These are phyloP conservation scores for Serendipita sp. DNA, from an alignment of 1,284 basidiomycete species.

Conservation along the genomic window DNA sequence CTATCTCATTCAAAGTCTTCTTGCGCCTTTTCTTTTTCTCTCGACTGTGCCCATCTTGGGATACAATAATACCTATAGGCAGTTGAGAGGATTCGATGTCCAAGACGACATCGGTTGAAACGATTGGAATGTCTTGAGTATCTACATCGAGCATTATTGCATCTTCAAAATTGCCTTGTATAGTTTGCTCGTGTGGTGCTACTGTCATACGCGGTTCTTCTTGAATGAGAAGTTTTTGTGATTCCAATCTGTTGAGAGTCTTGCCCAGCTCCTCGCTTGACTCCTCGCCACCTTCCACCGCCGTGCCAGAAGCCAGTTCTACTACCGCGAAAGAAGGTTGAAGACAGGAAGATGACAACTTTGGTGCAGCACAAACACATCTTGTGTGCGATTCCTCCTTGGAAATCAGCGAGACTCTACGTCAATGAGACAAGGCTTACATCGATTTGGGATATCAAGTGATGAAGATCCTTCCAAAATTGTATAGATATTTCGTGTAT, in stretches of 20 bases:
- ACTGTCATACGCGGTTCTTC: too few species aligned
- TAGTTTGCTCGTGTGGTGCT: background rate
- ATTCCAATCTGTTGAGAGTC: too few species aligned
- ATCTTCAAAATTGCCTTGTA: background rate
- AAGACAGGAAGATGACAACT: too few species aligned
- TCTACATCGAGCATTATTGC: background rate
- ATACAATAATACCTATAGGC: background rate
- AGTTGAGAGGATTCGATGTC: background rate
- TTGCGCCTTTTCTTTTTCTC: background rate
- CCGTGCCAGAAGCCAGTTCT: too few species aligned
- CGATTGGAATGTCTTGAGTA: background rate
- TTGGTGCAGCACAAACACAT: too few species aligned
- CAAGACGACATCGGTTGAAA: background rate
- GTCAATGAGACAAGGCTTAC: background rate
- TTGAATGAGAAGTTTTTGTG: too few species aligned
- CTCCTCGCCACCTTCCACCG: too few species aligned
- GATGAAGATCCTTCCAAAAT: constrained; percentile 1
- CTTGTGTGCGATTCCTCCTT: too few species aligned
- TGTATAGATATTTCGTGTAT: background rate
- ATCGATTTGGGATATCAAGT: background rate
- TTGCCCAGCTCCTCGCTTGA: too few species aligned
- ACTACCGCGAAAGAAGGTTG: too few species aligned
- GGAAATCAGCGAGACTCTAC: too few species aligned
- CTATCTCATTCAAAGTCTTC: background rate
- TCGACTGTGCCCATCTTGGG: background rate